These are phyloP conservation scores for Zymoseptoria crescenta DNA, from an alignment of 2,329 filamentous ascomycete genomes.

Conservation along the genomic window DNA sequence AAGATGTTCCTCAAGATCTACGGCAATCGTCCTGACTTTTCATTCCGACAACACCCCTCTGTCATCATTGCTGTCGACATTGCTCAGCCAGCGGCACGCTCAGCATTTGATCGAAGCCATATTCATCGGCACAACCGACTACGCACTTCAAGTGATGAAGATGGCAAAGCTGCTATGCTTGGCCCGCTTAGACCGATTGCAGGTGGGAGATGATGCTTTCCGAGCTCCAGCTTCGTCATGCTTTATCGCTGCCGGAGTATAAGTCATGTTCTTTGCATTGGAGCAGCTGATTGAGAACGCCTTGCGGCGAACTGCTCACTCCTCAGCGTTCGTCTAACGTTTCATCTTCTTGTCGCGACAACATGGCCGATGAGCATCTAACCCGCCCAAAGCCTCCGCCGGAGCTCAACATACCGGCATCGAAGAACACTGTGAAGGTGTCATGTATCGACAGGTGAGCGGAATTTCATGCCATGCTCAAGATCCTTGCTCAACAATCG, in stretches of 20 bases:
- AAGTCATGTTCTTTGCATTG: not conserved
- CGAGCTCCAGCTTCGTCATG: slow-evolving; percentile 1
- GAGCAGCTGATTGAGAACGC: not conserved
- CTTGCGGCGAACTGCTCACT: not conserved
- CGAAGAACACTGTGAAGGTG: slow-evolving; percentile 26
- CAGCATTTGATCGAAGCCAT: not conserved
- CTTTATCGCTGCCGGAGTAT: not conserved
- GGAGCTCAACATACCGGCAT: slow-evolving; percentile 28
- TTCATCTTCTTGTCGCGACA: not conserved
- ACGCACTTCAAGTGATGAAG: not conserved
- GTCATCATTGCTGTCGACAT: not conserved
- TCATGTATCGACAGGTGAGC: slow-evolving; percentile 30
- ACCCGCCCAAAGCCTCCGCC: slow-evolving; percentile 25
- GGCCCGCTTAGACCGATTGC: not conserved
- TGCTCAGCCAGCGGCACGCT: not conserved
- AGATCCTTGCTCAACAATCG: not conserved
- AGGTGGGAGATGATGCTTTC: not conserved
- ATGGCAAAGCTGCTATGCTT: not conserved
- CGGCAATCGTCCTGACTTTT: not conserved
- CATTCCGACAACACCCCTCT: not conserved
- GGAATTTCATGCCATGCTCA: not conserved
- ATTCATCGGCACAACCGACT: no score
- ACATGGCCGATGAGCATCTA: slow-evolving; percentile 14
- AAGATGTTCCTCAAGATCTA: not conserved
- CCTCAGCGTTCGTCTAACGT: not conserved